phyloP scores from a whole-genome alignment of 805 yeast species.

The Wickerhamomyces ciferrii region DNA sequence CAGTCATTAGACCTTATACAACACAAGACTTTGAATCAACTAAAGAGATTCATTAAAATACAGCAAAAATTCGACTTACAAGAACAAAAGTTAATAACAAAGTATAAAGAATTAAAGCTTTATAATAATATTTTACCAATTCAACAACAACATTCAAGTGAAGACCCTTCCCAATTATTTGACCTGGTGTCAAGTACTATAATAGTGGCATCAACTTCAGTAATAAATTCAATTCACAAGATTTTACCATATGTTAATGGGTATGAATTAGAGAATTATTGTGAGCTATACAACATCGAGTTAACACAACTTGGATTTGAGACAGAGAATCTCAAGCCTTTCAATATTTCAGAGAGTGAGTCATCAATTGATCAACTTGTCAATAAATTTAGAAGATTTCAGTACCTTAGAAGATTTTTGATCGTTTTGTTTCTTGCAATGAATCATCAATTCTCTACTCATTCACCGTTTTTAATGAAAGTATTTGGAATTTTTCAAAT shows the following conservation, averaged over 20 bases:
- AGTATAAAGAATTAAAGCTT: slow-evolving; percentile 24
- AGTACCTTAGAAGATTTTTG: slow-evolving; percentile 34
- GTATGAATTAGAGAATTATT: slow-evolving; percentile 33
- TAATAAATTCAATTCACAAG: slow-evolving; percentile 21
- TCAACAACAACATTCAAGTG: slow-evolving; percentile 1
- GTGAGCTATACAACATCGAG: slow-evolving; percentile 36
- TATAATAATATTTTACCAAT: slow-evolving; percentile 14
- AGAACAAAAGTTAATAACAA: slow-evolving; percentile 20
- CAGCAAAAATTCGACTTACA: slow-evolving; percentile 22
- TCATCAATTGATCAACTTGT: slow-evolving; percentile 20
- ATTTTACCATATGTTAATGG: slow-evolving; percentile 25
- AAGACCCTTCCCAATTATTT: slow-evolving; percentile 4
- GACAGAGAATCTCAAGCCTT: slow-evolving; percentile 2
- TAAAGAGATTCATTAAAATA: slow-evolving; percentile 12
- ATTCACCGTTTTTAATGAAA: slow-evolving; percentile 6
- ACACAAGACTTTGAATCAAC: slow-evolving; percentile 6
- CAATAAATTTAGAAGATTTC: slow-evolving; percentile 27
- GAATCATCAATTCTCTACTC: slow-evolving; percentile 18
- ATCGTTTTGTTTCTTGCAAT: slow-evolving; percentile 36
- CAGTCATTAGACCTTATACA: slow-evolving; percentile 7
- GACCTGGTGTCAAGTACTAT: slow-evolving; percentile 26
- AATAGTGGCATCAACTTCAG: slow-evolving; percentile 25
- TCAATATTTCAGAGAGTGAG: slow-evolving; percentile 4
- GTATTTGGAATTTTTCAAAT: slow-evolving; percentile 5
- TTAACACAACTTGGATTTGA: slow-evolving; percentile 23